Conservation (phyloP, 768 basidiomycete species). For the Xerocomus potaroensis region DNA sequence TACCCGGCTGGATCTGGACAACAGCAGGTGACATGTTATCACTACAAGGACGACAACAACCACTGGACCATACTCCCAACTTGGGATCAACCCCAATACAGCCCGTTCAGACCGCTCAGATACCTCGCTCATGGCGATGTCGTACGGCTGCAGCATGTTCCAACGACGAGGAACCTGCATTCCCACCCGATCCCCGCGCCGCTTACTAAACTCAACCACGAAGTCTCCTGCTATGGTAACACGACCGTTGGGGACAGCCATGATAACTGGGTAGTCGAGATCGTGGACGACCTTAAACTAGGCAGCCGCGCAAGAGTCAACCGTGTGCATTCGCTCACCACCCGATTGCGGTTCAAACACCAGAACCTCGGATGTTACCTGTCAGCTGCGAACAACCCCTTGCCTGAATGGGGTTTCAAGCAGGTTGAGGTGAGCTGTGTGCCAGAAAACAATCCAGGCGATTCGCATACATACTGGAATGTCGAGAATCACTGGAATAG, state of each 20-base stretch:
- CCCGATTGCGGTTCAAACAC: constrained; percentile 83
- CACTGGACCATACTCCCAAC: constrained; percentile 77
- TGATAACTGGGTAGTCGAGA: constrained; percentile 90
- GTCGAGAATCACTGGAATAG: constrained; percentile 98
- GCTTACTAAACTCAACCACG: constrained; percentile 81
- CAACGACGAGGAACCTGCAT: constrained; percentile 90
- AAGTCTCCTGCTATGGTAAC: constrained; percentile 95
- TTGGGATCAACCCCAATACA: constrained; percentile 71
- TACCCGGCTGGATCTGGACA: constrained; percentile 89
- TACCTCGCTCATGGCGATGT: constrained; percentile 74
- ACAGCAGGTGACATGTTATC: constrained; percentile 98
- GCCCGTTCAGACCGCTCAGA: constrained; percentile 59
- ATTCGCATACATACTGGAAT: constrained; percentile 94
- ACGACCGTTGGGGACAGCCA: constrained; percentile 79
- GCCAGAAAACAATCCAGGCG: constrained; percentile 75
- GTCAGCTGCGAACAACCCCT: constrained; percentile 77
- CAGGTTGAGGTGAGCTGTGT: constrained; percentile 95
- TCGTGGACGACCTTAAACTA: constrained; percentile 83
- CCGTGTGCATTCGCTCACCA: constrained; percentile 86
- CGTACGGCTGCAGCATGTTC: constrained; percentile 73
- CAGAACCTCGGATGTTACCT: constrained; percentile 78
- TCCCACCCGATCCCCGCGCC: constrained; percentile 88
- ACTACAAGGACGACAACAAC: constrained; percentile 99
- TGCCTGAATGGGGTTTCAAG: constrained; percentile 99
- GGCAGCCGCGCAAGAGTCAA: constrained; percentile 55